These are phyloP conservation scores for Coemansia guatemalensis DNA, from an alignment of 192 early-diverging fungal genomes.

Conservation along the genomic window DNA sequence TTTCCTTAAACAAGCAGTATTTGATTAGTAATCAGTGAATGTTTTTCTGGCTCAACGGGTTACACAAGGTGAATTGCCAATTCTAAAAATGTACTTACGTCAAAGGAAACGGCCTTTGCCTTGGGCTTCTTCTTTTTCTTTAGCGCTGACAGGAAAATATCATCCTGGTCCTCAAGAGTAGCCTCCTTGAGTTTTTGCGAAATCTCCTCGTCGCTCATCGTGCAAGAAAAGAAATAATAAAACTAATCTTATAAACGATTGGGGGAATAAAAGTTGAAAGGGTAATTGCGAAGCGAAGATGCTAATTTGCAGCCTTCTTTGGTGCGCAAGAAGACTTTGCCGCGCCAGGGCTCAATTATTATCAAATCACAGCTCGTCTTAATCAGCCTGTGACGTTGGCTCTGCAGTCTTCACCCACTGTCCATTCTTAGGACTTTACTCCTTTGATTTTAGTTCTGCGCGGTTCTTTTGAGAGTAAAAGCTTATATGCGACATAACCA, in stretches of 20 bases:
- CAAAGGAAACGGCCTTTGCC: conserved; percentile 48
- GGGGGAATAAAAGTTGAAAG: not conserved
- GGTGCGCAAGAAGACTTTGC: too few species aligned
- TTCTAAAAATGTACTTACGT: conserved; percentile 21
- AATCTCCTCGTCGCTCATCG: conserved; percentile 43
- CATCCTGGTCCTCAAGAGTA: conserved; percentile 17
- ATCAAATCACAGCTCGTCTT: not conserved
- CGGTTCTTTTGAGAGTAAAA: too few species aligned
- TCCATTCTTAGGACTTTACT: too few species aligned
- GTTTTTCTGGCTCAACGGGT: not conserved
- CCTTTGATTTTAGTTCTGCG: too few species aligned
- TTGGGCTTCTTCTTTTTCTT: conserved; percentile 68
- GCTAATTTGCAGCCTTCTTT: too few species aligned
- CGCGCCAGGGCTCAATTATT: too few species aligned
- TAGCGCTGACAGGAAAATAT: conserved; percentile 47
- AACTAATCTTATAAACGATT: not conserved
- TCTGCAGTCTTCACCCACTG: too few species aligned
- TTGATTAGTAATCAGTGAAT: too few species aligned
- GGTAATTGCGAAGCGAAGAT: not conserved
- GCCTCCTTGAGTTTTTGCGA: conserved; percentile 21
- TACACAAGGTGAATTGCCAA: too few species aligned
- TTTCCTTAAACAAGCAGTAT: not conserved
- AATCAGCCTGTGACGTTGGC: conserved; percentile 9
- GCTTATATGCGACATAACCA: too few species aligned
- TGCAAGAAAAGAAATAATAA: not conserved